A percentile compares a stretch with the other conserved stretches of the same genome.
These are phyloP conservation scores for Conticribra weissflogii DNA, from an alignment of 108 stramenopile genomes.

Conservation along the genomic window DNA sequence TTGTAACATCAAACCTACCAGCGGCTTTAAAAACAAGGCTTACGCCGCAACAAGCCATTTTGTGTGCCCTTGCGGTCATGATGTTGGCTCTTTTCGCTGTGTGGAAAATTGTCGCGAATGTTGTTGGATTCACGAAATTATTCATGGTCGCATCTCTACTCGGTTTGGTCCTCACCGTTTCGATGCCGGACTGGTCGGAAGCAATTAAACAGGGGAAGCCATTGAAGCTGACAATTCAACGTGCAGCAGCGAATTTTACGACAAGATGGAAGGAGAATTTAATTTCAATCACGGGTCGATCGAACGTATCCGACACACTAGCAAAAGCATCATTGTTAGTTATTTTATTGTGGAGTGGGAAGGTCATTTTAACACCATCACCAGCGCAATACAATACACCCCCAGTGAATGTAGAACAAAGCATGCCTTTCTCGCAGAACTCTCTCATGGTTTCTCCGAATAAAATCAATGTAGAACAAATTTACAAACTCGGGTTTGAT, in stretches of 20 bases:
- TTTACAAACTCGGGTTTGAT: conserved; percentile 55
- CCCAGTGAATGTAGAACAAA: neutral
- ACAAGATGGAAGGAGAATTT: conserved; percentile 41
- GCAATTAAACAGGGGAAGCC: conserved; percentile 38
- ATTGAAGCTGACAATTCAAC: conserved; percentile 18
- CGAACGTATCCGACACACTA: conserved; percentile 36
- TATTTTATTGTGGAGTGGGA: conserved; percentile 29
- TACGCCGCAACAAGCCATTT: conserved; percentile 22
- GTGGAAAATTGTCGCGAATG: conserved; percentile 11
- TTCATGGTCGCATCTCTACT: conserved; percentile 23
- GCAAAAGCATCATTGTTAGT: conserved; percentile 29
- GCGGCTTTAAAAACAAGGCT: conserved; percentile 7
- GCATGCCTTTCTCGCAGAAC: neutral
- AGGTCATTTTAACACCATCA: conserved; percentile 27
- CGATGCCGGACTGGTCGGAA: conserved; percentile 43
- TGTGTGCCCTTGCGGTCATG: conserved; percentile 6
- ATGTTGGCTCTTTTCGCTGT: conserved; percentile 12
- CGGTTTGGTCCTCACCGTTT: conserved; percentile 22
- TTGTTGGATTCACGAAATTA: conserved; percentile 39
- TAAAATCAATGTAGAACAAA: conserved; percentile 30
- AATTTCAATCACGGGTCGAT: conserved; percentile 26
- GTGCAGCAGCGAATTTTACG: conserved; percentile 23
- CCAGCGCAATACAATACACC: conserved; percentile 16
- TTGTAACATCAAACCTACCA: conserved; percentile 24
- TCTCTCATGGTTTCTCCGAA: neutral